Evolutionary conservation across 306 rosid species (phyloP), one percentile per base, ranked within the genome.

Genomic region (Cyclanthera cordifolia): DNA sequence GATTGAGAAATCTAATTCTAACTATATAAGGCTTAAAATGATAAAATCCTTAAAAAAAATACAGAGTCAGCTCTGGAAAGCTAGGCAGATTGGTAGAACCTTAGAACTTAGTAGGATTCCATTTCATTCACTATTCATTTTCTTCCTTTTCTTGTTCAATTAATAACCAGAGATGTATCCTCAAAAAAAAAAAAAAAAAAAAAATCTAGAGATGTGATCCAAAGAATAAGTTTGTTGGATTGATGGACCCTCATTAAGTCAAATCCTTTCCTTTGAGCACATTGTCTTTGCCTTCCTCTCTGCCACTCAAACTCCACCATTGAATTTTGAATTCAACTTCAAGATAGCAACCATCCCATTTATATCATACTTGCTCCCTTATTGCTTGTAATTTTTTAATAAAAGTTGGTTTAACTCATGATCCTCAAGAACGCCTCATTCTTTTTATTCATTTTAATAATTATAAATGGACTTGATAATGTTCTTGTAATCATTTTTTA

Each of bases 271-370:
- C 14, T 58, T 58, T 30, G 15, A 32, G 66, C 66, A 58, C 34
- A 58, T 58, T 37, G 68, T 8, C 46, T 16, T 28, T 58, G 46
- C 27, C 48, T 37, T 59, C 7, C 67, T 17, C 25, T 60, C n/a
- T 60, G 13, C 67, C 67, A 60, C 65, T 57, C 65, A 57, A 27
- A 57, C 65, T 57, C 65, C 65, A 30, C 65, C 65, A 28, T 57
- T 57, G 39, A 55, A 25, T 13, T 55, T 28, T 28, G 32, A 4
- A 2, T 28, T 28, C 32, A 28, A 28, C 32, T 28, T 28, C 32
- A 28, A 28, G 66, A 30, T 58, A 58, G 66, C 46, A 30, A 58
- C 23, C 66, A 30, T 58, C 66, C 13, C 66, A 58, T 58, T 58
- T 16, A 8, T 58, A 14, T 28, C 66, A 58, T 30, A 16, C 66